Evolutionary conservation across 371 early-diverging fungal species (phyloP).

Genomic region (Blastocladiella emersonii): DNA sequence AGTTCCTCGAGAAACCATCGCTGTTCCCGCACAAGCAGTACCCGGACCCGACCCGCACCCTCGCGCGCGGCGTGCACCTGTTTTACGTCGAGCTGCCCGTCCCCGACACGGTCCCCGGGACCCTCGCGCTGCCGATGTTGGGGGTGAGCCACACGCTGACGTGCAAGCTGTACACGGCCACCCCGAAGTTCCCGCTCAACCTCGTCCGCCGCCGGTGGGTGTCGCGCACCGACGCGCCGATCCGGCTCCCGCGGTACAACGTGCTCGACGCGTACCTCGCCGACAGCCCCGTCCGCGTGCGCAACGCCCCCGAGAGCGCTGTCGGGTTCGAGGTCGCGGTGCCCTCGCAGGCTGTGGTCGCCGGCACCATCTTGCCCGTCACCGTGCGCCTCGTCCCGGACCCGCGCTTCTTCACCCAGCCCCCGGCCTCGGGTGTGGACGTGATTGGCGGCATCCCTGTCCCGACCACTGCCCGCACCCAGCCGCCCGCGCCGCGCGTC

Average conservation of each 20-base stretch:
- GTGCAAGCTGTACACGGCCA: not conserved
- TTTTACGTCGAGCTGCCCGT: not conserved
- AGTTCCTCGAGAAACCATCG: not conserved
- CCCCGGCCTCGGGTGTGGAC: not conserved
- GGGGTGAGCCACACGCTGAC: not conserved
- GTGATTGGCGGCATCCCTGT: not conserved
- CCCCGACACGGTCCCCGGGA: not conserved
- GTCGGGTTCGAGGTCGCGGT: not conserved
- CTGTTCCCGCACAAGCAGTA: not conserved
- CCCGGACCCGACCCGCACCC: not conserved
- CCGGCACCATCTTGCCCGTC: not conserved
- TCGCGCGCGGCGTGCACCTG: not conserved
- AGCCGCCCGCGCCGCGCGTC: not conserved
- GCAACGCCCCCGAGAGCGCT: not conserved
- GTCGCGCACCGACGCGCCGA: not conserved
- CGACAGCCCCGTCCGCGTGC: not conserved
- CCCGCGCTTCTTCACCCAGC: not conserved
- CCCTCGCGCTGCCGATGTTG: not conserved
- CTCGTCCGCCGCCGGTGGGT: not conserved
- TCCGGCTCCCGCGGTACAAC: not conserved
- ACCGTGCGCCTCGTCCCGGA: not conserved
- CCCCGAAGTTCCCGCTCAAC: not conserved
- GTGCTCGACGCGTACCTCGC: not conserved
- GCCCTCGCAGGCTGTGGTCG: not conserved
- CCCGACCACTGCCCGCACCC: not conserved